Evolutionary conservation across 345 rosid species (phyloP).

Genomic region (Salix koriyanagi): DNA sequence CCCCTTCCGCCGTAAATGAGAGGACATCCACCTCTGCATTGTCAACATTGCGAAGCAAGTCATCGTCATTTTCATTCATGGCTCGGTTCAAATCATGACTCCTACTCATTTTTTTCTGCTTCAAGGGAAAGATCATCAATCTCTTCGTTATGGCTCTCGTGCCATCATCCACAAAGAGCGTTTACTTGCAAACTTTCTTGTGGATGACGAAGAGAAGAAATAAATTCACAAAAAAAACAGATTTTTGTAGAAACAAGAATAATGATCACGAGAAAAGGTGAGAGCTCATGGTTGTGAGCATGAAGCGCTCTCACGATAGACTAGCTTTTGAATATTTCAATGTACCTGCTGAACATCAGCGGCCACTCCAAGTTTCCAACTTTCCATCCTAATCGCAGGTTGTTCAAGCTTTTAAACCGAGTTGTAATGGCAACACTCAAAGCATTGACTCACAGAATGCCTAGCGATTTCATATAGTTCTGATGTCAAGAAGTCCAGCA

Average conservation of each 20-base stretch:
- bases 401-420: background rate
- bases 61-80: conserved; percentile 67
- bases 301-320: background rate
- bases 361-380: background rate
- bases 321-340: background rate
- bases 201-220: background rate
- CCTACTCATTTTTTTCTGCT: conserved; percentile 54
- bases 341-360: background rate
- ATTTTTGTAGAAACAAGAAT: background rate
- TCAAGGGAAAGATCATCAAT: conserved; percentile 58
- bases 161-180: conserved; percentile 35
- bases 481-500: conserved; percentile 37
- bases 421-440: background rate
- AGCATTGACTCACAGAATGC: conserved; percentile 1
- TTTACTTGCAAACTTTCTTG: background rate
- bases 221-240: background rate
- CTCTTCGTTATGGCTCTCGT: conserved; percentile 66
- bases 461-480: conserved; percentile 31
- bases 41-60: conserved; percentile 43
- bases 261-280: background rate
- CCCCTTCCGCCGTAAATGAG: conserved; percentile 37
- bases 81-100: conserved; percentile 72
- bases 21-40: conserved; percentile 42
- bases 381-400: background rate
- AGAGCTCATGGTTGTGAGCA: background rate